Percentiles rank a stretch among this genome's conserved stretches.
phyloP scores from a whole-genome alignment of 2,329 filamentous ascomycete genomes.

The Fusarium brachygibbosum region DNA sequence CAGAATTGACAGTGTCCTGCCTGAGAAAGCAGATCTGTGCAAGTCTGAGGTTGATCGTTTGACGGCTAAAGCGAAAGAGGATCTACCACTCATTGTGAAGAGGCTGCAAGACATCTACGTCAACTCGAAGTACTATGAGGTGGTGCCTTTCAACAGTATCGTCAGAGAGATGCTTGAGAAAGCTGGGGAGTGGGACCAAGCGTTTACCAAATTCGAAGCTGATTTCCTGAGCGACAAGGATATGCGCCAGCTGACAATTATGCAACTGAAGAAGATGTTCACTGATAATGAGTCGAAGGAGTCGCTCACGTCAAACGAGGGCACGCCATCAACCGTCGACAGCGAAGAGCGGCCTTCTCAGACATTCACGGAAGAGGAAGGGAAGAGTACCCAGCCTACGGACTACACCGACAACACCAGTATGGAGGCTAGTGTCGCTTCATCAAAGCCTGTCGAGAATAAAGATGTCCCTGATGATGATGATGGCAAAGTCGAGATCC shows the following conservation, averaged over 20 bases:
- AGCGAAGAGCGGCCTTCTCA: slow-evolving; percentile 63
- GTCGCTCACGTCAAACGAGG: slow-evolving; percentile 78
- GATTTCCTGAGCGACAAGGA: slow-evolving; percentile 98
- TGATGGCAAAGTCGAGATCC: slow-evolving; percentile 50
- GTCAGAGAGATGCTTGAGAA: slow-evolving; percentile 93
- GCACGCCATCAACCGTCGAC: slow-evolving; percentile 68
- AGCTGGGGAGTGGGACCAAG: slow-evolving; percentile 91
- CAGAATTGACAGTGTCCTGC: slow-evolving; percentile 89
- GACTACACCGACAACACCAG: slow-evolving; percentile 55
- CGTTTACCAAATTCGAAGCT: slow-evolving; percentile 90
- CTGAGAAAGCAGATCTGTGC: slow-evolving; percentile 87
- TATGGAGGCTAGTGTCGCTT: slow-evolving; percentile 52
- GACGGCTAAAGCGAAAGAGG: slow-evolving; percentile 83
- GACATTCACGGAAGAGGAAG: slow-evolving; percentile 61
- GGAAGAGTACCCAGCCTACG: slow-evolving; percentile 61
- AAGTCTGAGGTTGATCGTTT: slow-evolving; percentile 84
- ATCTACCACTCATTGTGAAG: slow-evolving; percentile 79
- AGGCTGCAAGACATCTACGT: slow-evolving; percentile 93
- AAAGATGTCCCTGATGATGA: slow-evolving; percentile 48
- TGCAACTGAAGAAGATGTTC: slow-evolving; percentile 96
- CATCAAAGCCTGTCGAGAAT: slow-evolving; percentile 46
- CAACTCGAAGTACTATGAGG: slow-evolving; percentile 94
- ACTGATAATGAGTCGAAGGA: slow-evolving; percentile 88
- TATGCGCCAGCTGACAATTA: slow-evolving; percentile 88
- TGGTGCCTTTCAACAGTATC: slow-evolving; percentile 91